These are phyloP conservation scores for Wickerhamiella bombiphila DNA, from an alignment of 805 yeast species.

Conservation along the genomic window DNA sequence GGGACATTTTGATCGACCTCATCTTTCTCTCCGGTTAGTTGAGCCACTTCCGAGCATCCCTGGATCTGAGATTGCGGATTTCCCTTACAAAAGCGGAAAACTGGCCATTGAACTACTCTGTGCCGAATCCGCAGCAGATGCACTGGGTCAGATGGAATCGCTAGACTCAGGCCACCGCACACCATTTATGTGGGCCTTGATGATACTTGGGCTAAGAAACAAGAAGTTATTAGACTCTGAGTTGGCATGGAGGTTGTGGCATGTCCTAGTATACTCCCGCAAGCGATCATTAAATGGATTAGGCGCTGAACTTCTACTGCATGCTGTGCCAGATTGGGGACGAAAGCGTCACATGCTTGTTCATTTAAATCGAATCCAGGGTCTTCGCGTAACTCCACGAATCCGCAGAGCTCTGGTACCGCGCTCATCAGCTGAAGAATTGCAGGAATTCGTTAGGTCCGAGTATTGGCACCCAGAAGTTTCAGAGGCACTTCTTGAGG, in stretches of 20 bases:
- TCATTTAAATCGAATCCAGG: conserved; percentile 2
- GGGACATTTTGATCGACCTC: conserved; percentile 9
- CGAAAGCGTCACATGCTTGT: conserved; percentile 5
- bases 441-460: conserved; percentile 1
- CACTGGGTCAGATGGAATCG: conserved; percentile 7
- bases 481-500: conserved; percentile 19
- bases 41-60: conserved; percentile 4
- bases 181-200: conserved; percentile 18
- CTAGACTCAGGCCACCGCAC: conserved; percentile 3
- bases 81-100: conserved; percentile 12
- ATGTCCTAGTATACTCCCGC: conserved; percentile 9
- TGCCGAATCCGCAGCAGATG: conserved; percentile 7
- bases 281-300: conserved; percentile 10
- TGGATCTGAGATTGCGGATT: conserved; percentile 1
- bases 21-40: conserved; percentile 7
- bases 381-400: conserved; percentile 7
- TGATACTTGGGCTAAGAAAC: conserved; percentile 13
- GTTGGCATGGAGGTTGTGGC: conserved; percentile 10
- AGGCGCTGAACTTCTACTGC: conserved; percentile 7
- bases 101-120: conserved; percentile 8
- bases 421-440: conserved; percentile 4
- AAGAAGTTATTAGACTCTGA: conserved; percentile 13
- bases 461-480: background rate
- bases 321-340: conserved; percentile 5
- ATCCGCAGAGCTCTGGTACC: conserved; percentile 7